These are phyloP conservation scores for Kwoniella dendrophila DNA, from an alignment of 768 basidiomycete species.

Conservation along the genomic window DNA sequence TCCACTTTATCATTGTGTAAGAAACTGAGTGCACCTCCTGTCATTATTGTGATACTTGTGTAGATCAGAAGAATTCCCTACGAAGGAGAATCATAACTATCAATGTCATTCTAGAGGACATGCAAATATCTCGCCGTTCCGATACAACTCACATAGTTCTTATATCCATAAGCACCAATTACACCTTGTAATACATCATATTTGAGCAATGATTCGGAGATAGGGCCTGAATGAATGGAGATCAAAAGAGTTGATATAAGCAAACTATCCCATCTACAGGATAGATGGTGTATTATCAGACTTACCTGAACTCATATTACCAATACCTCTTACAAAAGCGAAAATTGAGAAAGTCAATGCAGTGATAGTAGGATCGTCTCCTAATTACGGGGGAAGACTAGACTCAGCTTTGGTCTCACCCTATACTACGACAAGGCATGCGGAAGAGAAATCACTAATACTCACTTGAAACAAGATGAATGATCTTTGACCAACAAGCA, in stretches of 20 bases:
- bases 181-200: constrained; percentile 29
- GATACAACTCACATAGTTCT: constrained; percentile 52
- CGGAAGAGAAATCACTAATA: too few relatives aligned
- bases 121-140: too few relatives aligned
- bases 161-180: constrained; percentile 45
- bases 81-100: neutral
- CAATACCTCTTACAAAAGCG: constrained; percentile 44
- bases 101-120: neutral
- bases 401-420: too few relatives aligned
- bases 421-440: too few relatives aligned
- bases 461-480: constrained; percentile 44
- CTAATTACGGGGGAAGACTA: constrained; percentile 21
- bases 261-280: neutral
- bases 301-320: constrained; percentile 48
- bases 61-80: constrained; percentile 35
- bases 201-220: constrained; percentile 47
- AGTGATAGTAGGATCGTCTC: constrained; percentile 39
- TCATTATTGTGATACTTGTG: constrained; percentile 38
- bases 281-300: neutral
- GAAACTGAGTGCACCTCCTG: constrained; percentile 27
- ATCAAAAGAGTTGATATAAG: neutral
- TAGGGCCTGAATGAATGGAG: constrained; percentile 30
- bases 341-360: constrained; percentile 46
- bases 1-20: too few relatives aligned
- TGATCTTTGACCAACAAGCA: constrained; percentile 46